A percentile compares a stretch with the other conserved stretches of the same genome.
Evolutionary conservation across 2,329 filamentous ascomycete species (phyloP).

Genomic region (Dothiorella sarmentorum): DNA sequence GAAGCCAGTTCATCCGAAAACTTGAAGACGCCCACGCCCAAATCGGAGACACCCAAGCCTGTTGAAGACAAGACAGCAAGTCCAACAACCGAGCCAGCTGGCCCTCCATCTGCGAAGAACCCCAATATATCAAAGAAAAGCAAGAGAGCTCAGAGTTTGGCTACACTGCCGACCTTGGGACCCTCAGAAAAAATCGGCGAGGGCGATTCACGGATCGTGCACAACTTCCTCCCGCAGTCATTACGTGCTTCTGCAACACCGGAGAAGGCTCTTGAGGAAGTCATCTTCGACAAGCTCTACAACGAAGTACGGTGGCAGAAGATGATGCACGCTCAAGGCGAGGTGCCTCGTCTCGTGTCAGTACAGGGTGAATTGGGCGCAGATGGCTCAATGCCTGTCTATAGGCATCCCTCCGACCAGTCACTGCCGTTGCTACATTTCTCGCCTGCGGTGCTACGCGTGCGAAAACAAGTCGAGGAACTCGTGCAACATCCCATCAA

Average conservation of each 20-base stretch:
- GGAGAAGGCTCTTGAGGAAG: conserved; percentile 46
- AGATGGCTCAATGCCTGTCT: conserved; percentile 80
- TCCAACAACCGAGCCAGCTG: conserved; percentile 20
- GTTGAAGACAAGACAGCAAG: conserved; percentile 16
- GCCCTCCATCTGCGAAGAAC: background rate
- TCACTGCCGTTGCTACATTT: conserved; percentile 75
- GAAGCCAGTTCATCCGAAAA: conserved; percentile 1
- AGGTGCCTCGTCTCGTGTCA: conserved; percentile 86
- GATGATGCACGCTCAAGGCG: conserved; percentile 89
- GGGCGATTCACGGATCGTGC: conserved; percentile 73
- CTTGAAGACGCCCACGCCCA: conserved; percentile 21
- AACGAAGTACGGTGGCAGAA: conserved; percentile 80
- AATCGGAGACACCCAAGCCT: conserved; percentile 9
- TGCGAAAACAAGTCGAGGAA: conserved; percentile 67
- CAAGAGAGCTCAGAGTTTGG: background rate
- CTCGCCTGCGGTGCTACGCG: conserved; percentile 65
- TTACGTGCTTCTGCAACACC: conserved; percentile 27
- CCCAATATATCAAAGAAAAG: background rate
- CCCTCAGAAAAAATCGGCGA: conserved; percentile 64
- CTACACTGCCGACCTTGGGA: conserved; percentile 29
- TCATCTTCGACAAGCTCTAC: conserved; percentile 67
- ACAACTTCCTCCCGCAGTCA: conserved; percentile 60
- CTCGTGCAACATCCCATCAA: conserved; percentile 78
- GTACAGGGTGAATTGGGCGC: conserved; percentile 71
- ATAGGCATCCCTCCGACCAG: conserved; percentile 89